phyloP scores from a whole-genome alignment of 345 rosid species.

The Bruguiera sexangula region DNA sequence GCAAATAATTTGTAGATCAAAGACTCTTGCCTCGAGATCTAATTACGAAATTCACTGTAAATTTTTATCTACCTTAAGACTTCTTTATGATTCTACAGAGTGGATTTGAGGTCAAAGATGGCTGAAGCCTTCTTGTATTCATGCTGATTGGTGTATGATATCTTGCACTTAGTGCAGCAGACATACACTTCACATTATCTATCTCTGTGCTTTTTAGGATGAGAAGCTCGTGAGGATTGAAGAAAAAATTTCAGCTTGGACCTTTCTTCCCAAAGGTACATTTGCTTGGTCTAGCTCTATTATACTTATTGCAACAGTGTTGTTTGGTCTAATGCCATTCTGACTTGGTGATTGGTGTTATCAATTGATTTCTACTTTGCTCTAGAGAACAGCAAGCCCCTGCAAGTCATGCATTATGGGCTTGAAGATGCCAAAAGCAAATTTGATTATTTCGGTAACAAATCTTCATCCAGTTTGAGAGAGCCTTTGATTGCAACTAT shows the following conservation, averaged over 20 bases:
- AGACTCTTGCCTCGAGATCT: no score
- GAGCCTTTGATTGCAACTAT: conserved; percentile 62
- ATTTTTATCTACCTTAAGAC: no score
- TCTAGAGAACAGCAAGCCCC: conserved; percentile 57
- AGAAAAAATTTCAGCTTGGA: conserved; percentile 82
- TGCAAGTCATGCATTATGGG: conserved; percentile 47
- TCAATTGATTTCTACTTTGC: conserved; percentile 11
- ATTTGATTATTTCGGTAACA: conserved; percentile 50
- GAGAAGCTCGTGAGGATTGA: conserved; percentile 55
- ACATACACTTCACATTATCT: neutral
- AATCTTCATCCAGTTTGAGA: conserved; percentile 24
- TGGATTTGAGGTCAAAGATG: no score
- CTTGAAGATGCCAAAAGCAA: conserved; percentile 42
- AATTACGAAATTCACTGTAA: no score
- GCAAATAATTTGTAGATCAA: no score
- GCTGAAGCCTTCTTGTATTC: no score
- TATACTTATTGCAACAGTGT: neutral
- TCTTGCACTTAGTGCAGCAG: neutral
- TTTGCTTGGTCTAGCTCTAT: neutral
- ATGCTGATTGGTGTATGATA: neutral
- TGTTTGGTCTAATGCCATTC: neutral
- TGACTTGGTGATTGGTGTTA: conserved; percentile 4
- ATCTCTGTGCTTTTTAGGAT: conserved; percentile 45
- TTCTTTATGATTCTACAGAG: no score
- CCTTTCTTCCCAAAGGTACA: conserved; percentile 76